These are phyloP conservation scores for Guyanaporus albipodus DNA, from an alignment of 768 basidiomycete species.

Conservation along the genomic window DNA sequence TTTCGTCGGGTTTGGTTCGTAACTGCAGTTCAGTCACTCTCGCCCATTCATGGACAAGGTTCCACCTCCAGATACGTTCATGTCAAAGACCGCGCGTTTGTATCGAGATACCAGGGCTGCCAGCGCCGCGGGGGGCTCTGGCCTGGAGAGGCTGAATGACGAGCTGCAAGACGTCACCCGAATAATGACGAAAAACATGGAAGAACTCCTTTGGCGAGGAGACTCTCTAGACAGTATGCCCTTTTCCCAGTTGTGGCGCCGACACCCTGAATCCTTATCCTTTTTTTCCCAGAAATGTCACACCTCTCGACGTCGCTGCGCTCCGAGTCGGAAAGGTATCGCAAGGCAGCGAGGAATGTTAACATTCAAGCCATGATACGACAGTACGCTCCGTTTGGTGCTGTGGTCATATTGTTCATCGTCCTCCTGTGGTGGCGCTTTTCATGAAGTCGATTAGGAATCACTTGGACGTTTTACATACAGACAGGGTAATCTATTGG, in stretches of 20 bases:
- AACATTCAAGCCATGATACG: constrained; percentile 91
- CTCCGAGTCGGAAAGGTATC: constrained; percentile 96
- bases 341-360: constrained; percentile 91
- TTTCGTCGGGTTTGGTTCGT: constrained; percentile 93
- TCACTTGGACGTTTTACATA: constrained; percentile 21
- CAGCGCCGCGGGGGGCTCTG: constrained; percentile 56
- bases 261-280: not conserved
- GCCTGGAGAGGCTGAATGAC: constrained; percentile 86
- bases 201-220: constrained; percentile 96
- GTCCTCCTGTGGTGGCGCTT: constrained; percentile 80
- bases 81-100: constrained; percentile 93
- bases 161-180: constrained; percentile 97
- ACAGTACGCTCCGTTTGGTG: constrained; percentile 92
- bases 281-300: constrained; percentile 87
- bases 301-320: constrained; percentile 91
- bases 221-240: constrained; percentile 90
- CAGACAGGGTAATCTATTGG: constrained; percentile 27
- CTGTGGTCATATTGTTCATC: constrained; percentile 73
- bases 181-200: constrained; percentile 99
- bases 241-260: not conserved
- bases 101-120: constrained; percentile 93
- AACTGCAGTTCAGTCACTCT: not conserved
- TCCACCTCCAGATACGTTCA: constrained; percentile 82
- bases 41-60: constrained; percentile 3
- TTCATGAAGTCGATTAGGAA: constrained; percentile 36